These are phyloP conservation scores for Perilla frutescens DNA, from an alignment of 257 asterid genomes.

Conservation along the genomic window DNA sequence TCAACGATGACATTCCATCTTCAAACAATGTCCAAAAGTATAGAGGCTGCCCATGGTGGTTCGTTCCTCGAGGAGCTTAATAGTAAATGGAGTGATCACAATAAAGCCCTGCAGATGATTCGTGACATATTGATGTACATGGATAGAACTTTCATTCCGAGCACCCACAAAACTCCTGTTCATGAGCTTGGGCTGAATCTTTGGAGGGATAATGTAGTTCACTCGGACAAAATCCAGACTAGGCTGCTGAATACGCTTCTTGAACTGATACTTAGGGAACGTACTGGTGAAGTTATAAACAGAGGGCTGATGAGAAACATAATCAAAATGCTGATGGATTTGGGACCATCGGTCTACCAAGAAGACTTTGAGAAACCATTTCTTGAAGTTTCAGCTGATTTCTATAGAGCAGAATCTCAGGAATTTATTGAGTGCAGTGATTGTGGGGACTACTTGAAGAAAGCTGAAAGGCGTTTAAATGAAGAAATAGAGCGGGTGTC, in stretches of 20 bases:
- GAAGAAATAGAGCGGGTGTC: conserved; percentile 94
- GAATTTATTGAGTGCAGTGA: conserved; percentile 77
- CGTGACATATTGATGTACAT: conserved; percentile 90
- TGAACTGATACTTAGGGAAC: conserved; percentile 62
- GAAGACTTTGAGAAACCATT: conserved; percentile 86
- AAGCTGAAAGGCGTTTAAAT: conserved; percentile 80
- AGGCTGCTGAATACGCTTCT: conserved; percentile 78
- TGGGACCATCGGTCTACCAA: conserved; percentile 81
- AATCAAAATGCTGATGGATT: conserved; percentile 82
- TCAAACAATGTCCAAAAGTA: conserved; percentile 58
- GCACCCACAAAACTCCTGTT: conserved; percentile 72
- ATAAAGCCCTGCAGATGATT: conserved; percentile 85
- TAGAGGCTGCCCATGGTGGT: conserved; percentile 78
- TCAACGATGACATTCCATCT: conserved; percentile 75
- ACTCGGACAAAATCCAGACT: conserved; percentile 62
- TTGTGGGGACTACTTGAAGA: conserved; percentile 85
- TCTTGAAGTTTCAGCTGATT: conserved; percentile 77
- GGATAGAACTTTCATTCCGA: conserved; percentile 84
- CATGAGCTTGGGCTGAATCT: conserved; percentile 88
- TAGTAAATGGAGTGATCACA: conserved; percentile 79
- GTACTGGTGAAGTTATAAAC: conserved; percentile 80
- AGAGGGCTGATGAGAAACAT: conserved; percentile 89
- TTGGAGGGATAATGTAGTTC: conserved; percentile 82
- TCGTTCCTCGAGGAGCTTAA: conserved; percentile 80
- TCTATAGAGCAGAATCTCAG: conserved; percentile 85